Percentiles rank a stretch among this genome's conserved stretches.
Conservation (phyloP, 805 yeast species). For the Pichia cephalocereana region DNA sequence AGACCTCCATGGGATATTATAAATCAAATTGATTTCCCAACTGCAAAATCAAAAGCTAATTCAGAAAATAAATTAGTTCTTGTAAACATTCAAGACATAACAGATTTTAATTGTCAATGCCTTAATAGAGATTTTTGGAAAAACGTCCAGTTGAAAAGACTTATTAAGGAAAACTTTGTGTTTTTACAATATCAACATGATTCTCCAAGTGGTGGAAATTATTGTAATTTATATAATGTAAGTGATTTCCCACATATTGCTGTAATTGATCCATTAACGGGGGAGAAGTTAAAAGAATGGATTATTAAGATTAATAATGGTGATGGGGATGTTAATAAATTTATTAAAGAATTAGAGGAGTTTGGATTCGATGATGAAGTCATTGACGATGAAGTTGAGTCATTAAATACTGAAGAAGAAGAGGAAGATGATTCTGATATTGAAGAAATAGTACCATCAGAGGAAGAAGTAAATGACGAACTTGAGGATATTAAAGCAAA, state of each 20-base stretch:
- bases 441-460: conserved; percentile 5
- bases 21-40: conserved; percentile 54
- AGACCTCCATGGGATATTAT: conserved; percentile 93
- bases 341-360: conserved; percentile 59
- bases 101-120: conserved; percentile 82
- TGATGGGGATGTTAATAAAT: conserved; percentile 30
- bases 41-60: conserved; percentile 64
- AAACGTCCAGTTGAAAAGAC: conserved; percentile 48
- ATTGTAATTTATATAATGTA: conserved; percentile 54
- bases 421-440: conserved; percentile 6
- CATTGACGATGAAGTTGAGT: conserved; percentile 17
- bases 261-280: conserved; percentile 89
- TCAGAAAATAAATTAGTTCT: conserved; percentile 68
- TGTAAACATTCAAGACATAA: conserved; percentile 77
- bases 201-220: conserved; percentile 64
- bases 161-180: conserved; percentile 60
- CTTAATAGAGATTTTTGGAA: conserved; percentile 94
- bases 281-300: conserved; percentile 81
- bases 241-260: conserved; percentile 78
- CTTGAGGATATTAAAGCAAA: conserved; percentile 31
- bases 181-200: conserved; percentile 82
- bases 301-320: conserved; percentile 22
- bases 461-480: conserved; percentile 9
- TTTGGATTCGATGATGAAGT: conserved; percentile 33
- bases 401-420: conserved; percentile 12